Evolutionary conservation across 169 alveolate species (phyloP).

Genomic region (Amoebophrya sp.): DNA sequence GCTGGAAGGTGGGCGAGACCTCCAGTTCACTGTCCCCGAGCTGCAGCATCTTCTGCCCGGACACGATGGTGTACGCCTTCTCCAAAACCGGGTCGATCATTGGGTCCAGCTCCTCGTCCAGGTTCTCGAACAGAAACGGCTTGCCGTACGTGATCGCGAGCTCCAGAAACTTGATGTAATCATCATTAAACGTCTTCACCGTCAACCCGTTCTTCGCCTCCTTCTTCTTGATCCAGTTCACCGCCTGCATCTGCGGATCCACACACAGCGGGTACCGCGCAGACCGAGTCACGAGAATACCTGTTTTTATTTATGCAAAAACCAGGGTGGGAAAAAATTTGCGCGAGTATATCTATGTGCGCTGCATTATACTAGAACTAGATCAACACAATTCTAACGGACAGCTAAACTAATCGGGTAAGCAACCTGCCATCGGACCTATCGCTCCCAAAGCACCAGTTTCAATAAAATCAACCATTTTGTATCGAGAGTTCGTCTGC

Average conservation of each 20-base stretch:
- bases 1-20: slow-evolving; percentile 52
- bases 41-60: slow-evolving; percentile 57
- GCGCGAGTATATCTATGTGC: too few relatives aligned
- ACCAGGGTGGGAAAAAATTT: too few relatives aligned
- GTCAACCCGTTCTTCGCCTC: slow-evolving; percentile 60
- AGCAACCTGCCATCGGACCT: too few relatives aligned
- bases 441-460: too few relatives aligned
- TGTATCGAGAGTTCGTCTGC: slow-evolving; percentile 78
- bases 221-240: slow-evolving; percentile 64
- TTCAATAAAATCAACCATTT: slow-evolving; percentile 44
- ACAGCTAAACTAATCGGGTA: too few relatives aligned
- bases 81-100: slow-evolving; percentile 81
- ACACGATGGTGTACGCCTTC: slow-evolving; percentile 54
- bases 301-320: slow-evolving; percentile 76
- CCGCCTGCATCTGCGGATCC: slow-evolving; percentile 81
- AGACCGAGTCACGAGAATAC: slow-evolving; percentile 75
- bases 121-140: slow-evolving; percentile 72
- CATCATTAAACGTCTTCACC: slow-evolving; percentile 64
- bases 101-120: slow-evolving; percentile 85
- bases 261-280: slow-evolving; percentile 81
- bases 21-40: slow-evolving; percentile 51
- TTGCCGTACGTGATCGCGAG: slow-evolving; percentile 72
- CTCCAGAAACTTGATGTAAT: slow-evolving; percentile 74
- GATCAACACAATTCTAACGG: too few relatives aligned
- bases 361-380: too few relatives aligned